Base-by-base conservation (phyloP, 2,329 filamentous ascomycete genomes). In the Colletotrichum lupini region DNA sequence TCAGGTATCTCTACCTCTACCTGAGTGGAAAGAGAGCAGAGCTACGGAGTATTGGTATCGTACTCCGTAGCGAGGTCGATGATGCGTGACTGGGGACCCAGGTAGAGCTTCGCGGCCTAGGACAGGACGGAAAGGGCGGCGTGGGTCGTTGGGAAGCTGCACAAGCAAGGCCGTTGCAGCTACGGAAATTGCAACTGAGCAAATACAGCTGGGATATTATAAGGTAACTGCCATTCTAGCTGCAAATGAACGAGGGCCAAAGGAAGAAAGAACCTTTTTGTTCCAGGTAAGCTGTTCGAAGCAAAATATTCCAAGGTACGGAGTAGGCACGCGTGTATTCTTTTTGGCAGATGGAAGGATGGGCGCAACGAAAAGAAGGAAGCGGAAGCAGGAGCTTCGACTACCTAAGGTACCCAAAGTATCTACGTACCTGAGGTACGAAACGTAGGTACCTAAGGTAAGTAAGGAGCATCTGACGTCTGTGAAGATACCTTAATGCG, bases 91-190 rank as follows among this genome's bases (percentile, higher is more conserved):
- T 22, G 35, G 68, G 63, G 64, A 37, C 37, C 53, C 56, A 62
- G 57, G 26, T 26, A 42, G 56, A 56, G 49, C 35, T 22, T n/a
- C 61, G 56, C 64, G 52, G 56, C 32, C n/a, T 60, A 7, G 46
- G 56, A 61, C 49, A 67, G 68, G 68, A 68, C 56, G 57, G 56
- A 60, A 49, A 16, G 37, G 35, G 32, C 46, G 64, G 63, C 42
- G 46, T 57, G 55, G 61, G 42, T 67, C 57, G 49, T 52, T 55
- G 57, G 64, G 56, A 32, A 68, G 64, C 63, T 59, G 28, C 57
- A 62, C 64, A 68, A 68, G 56, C 63, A 55, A 62, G 35, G 68
- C 46, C 26, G 59, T 59, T 64, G 60, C 70, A 64, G 70, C 66
- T 64, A 55, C 58, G 66, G 59, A 57, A 65, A 63, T 58, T 65